Base-by-base conservation (phyloP, 805 yeast genomes). In the Lachancea mirantina region DNA sequence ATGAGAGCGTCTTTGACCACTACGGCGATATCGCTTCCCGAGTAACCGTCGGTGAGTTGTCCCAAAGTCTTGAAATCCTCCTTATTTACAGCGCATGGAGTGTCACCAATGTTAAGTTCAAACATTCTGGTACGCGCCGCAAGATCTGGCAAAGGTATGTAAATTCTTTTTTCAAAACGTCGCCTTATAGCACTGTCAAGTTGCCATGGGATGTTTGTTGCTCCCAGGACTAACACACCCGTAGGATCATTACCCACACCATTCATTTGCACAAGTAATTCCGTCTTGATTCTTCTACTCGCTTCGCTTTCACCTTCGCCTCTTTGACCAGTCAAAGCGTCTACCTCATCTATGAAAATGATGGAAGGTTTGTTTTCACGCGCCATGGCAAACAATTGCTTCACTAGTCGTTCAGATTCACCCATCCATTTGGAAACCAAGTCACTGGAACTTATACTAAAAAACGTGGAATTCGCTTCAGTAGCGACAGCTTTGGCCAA, bases 371-470 rank as follows among this genome's bases (percentile, higher is more conserved):
- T 88, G 53, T 80, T 83, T 57, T 92, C 98, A 44, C 98, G 71
- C 4, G 98, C 98, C 95, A 89, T 84, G 20, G 80, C 73, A 61
- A 92, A 92, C 42, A 92, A 68, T 55, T 92, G 96, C 58, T 89
- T 92, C 17, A 92, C 97, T 36, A 92, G 72, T 59, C 97, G 76
- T 60, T 92, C 98, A 16, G 94, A 79, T 59, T 92, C 98, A 49
- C 98, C 98, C 96, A 89, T 89, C 98, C 98, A 92, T 59, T 92
- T 92, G 45, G 94, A 81, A 3, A 92, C 97, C 49, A 92, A 70
- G 59, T 92, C 98, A 9, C 95, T 83, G 0, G 96, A 85, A n/a
- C 94, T 81, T 1, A 92, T 95, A 2, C 95, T 83, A 61, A 92
- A 92, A 49, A 92, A 92, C 0, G 98, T 92, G 0, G 96, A 84